A percentile compares a stretch with the other conserved stretches of the same genome.
These are phyloP conservation scores for Pistacia atlantica DNA, from an alignment of 345 rosid genomes.

Conservation along the genomic window DNA sequence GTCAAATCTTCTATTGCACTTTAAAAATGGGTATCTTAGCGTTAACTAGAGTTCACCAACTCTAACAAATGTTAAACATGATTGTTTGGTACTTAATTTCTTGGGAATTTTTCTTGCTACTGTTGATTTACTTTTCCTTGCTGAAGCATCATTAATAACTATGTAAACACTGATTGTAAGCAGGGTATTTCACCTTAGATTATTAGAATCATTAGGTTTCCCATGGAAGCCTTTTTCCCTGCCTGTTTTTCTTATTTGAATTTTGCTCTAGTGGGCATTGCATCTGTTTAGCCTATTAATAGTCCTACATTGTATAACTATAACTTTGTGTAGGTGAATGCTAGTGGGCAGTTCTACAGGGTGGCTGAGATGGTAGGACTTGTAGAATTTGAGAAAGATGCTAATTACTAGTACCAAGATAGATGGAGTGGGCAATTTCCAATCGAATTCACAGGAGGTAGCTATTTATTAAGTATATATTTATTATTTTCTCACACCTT, in stretches of 20 bases:
- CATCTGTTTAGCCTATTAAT: background rate
- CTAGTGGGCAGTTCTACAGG: constrained; percentile 83
- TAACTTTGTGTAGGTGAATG: constrained; percentile 56
- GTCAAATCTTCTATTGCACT: too few relatives aligned
- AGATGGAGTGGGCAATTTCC: constrained; percentile 88
- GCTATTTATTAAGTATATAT: constrained; percentile 1
- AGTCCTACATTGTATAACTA: background rate
- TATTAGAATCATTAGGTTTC: background rate
- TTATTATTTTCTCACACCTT: background rate
- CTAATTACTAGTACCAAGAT: constrained; percentile 74
- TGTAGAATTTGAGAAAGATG: constrained; percentile 71
- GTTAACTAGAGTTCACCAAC: too few relatives aligned
- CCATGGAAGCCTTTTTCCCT: background rate
- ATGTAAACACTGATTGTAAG: background rate
- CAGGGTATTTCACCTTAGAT: background rate
- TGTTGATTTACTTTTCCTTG: background rate
- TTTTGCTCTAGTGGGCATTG: constrained; percentile 1
- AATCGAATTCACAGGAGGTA: constrained; percentile 70
- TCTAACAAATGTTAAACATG: background rate
- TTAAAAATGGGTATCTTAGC: too few relatives aligned
- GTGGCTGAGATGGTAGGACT: constrained; percentile 73
- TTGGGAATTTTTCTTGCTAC: background rate
- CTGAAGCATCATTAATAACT: background rate
- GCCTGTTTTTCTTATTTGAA: background rate
- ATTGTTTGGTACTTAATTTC: background rate